Evolutionary conservation across 1,284 basidiomycete genomes (phyloP), one percentile per base, ranked within the genome.

Genomic region (Phellopilus nigrolimitatus): DNA sequence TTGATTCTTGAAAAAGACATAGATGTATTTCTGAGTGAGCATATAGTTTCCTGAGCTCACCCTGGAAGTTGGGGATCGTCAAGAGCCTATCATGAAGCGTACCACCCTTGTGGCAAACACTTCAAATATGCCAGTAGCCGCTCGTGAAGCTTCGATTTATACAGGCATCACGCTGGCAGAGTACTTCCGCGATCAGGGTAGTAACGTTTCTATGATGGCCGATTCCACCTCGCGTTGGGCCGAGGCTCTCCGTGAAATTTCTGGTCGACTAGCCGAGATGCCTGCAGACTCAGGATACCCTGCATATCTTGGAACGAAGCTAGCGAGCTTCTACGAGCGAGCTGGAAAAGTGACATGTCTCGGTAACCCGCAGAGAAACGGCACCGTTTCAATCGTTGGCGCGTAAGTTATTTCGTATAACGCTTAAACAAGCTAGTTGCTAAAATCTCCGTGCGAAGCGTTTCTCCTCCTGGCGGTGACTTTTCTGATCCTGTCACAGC

Each of bases 71-170:
- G 87, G 82, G 34, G 85, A 92, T 61, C 90, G 93, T 53, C 88
- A 97, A 80, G 95, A 98, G 69, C 97, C 97, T 34, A 99, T 99
- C 77, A 99, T 99, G 97, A 99, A 99, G 72, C 95, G 97, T 57
- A 99, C 97, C 1, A 95, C 95, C 2, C 83, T 99, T 30, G 95
- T 99, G 55, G 97, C 97, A 61, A 99, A 99, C 70, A 99, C 97
- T 1, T 98, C 95, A 53, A 99, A 99, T 75, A 99, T 99, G 97
- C 97, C 97, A 61, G 97, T 99, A 63, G 97, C 97, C 31, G 97
- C 97, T 33, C 92, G 97, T 65, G 97, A 99, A 74, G 97, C 97
- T 4, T 98, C 95, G 39, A 99, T 99, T 68, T 99, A 99, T 73
- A 99, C 97, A 37, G 97, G 97, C 64, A 99, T 99, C 73, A 99